Percentiles rank a stretch among this genome's conserved stretches.
phyloP scores from a whole-genome alignment of 176 grass and related monocot species.

The Lolium perenne region DNA sequence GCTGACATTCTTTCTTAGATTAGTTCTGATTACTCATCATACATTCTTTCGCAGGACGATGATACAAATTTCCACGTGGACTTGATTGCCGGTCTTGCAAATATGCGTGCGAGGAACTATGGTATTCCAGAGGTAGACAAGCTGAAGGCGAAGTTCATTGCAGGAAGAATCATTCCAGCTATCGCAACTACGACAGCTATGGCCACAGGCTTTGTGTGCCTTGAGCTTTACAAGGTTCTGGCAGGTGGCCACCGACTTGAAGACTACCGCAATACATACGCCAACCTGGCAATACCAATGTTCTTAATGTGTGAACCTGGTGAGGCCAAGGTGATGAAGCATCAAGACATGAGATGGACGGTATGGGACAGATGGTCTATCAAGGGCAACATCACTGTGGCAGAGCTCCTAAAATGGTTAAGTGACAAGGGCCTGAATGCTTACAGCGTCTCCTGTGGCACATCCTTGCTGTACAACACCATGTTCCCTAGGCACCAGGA shows the following conservation, averaged over 20 bases:
- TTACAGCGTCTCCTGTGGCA: constrained; percentile 74
- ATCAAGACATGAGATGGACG: constrained; percentile 68
- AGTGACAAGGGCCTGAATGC: constrained; percentile 68
- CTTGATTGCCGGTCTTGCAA: constrained; percentile 77
- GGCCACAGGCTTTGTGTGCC: constrained; percentile 85
- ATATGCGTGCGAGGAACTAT: constrained; percentile 89
- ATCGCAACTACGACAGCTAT: constrained; percentile 81
- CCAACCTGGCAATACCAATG: constrained; percentile 70
- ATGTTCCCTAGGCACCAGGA: constrained; percentile 70
- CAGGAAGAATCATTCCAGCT: constrained; percentile 78
- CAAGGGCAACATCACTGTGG: constrained; percentile 63
- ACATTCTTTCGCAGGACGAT: constrained; percentile 66
- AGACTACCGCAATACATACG: constrained; percentile 82
- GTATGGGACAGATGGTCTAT: constrained; percentile 82
- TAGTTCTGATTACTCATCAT: constrained; percentile 28
- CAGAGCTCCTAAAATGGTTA: constrained; percentile 70
- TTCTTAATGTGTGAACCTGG: constrained; percentile 71
- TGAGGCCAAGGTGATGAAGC: constrained; percentile 64
- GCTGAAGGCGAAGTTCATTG: constrained; percentile 81
- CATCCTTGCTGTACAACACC: constrained; percentile 76
- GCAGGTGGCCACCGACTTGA: constrained; percentile 60
- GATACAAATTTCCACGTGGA: constrained; percentile 88
- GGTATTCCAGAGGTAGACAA: constrained; percentile 75
- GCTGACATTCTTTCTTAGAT: constrained; percentile 13
- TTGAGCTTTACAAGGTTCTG: constrained; percentile 92